Base-by-base conservation (phyloP, 2,329 filamentous ascomycete genomes). In the Colletotrichum endophyticum region DNA sequence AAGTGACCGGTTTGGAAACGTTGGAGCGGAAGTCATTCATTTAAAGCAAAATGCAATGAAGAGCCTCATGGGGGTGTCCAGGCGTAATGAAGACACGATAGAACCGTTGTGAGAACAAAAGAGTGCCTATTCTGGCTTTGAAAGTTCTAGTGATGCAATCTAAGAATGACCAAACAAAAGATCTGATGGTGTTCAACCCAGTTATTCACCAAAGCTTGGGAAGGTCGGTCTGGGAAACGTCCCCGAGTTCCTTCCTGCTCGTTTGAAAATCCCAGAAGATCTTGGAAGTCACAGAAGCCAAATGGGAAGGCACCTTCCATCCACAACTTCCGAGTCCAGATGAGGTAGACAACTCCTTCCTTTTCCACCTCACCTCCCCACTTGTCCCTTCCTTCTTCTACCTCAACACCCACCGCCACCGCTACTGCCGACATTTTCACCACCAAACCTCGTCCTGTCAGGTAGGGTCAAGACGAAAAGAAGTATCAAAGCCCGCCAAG, bases 281-380 rank as follows among this genome's bases (percentile, higher is more conserved):
- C 56, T 27, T 59, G 56, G 15, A 27, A 27, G 56, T 25, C 22
- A 8, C n/a, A 28, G 22, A 27, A 5, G 0, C 25, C 27, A 59
- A 5, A 16, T 59, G 3, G 27, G 8, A 59, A 59, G 25, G 56
- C 27, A 4, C 56, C 25, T 28, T 25, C 56, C 27, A 27, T 6
- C 56, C 9, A 1, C 0, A 59, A 15, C 15, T 27, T 28, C 13
- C 16, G 11, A 28, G 4, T 1, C 13, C 12, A 27, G 4, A 0
- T 36, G 34, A 32, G 34, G 30, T 19, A 22, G 30, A 3, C 28
- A 15, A 28, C 62, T 64, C 62, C 32, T 64, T 44, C 62, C 62
- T 34, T 34, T 34, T 9, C 4, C 19, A 32, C n/a, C 34, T 25
- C 62, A n/a, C 22, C 62, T 64, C 13, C 13, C 62, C 63, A 12